A percentile compares a stretch with the other conserved stretches of the same genome.
Conservation (phyloP, 1,139 yeast species). For the Maudiozyma humilis region DNA sequence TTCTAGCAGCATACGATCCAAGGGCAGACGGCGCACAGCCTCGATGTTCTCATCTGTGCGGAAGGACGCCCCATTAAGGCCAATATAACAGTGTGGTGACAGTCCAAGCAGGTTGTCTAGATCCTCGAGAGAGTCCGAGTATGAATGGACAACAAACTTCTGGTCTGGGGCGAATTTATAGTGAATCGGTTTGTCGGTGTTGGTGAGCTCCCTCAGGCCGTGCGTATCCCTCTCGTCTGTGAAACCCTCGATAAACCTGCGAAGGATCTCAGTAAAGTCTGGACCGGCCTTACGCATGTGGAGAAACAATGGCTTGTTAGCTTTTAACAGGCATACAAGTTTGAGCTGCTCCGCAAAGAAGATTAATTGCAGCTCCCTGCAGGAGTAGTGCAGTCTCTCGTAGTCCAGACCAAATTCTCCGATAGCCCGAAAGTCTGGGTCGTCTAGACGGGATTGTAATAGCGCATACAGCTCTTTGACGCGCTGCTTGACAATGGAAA, state of each 20-base stretch:
- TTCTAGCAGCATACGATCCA: constrained; percentile 65
- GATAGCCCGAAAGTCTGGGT: constrained; percentile 52
- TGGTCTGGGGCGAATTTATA: constrained; percentile 24
- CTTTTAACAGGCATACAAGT: constrained; percentile 23
- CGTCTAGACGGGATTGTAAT: constrained; percentile 47
- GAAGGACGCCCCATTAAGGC: constrained; percentile 89
- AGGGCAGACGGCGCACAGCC: constrained; percentile 60
- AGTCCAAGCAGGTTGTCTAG: constrained; percentile 38
- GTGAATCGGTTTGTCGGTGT: constrained; percentile 33
- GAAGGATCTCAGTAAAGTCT: constrained; percentile 60
- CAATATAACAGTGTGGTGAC: constrained; percentile 46
- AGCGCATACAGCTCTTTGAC: constrained; percentile 39
- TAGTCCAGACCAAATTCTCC: constrained; percentile 94
- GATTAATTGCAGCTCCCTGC: constrained; percentile 54
- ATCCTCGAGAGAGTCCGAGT: constrained; percentile 76
- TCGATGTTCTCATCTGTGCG: constrained; percentile 65
- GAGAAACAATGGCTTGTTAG: constrained; percentile 60
- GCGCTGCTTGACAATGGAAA: neutral
- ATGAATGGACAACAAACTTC: constrained; percentile 77
- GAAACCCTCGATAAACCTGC: constrained; percentile 45
- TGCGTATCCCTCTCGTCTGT: constrained; percentile 25
- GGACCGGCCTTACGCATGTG: constrained; percentile 86
- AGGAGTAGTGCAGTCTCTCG: constrained; percentile 73
- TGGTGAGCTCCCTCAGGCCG: constrained; percentile 8
- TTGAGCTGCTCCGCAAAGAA: constrained; percentile 65